phyloP scores from a whole-genome alignment of 2,329 filamentous ascomycete genomes.

The Parascedosporium putredinis region DNA sequence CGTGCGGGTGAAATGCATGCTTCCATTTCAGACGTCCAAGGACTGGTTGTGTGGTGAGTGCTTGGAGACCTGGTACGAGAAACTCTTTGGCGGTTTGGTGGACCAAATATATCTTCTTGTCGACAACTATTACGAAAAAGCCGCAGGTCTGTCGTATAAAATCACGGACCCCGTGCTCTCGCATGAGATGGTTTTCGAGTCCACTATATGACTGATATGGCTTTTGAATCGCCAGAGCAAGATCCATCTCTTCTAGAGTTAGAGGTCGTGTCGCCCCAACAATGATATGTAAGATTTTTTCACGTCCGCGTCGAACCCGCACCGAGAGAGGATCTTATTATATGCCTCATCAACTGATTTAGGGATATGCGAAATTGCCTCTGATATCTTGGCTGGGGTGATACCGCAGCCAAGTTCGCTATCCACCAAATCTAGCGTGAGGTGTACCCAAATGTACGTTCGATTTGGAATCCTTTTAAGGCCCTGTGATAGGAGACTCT shows the following conservation, averaged over 20 bases:
- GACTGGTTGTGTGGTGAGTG: not conserved
- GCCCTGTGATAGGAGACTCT: constrained; percentile 8
- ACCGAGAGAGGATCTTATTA: constrained; percentile 16
- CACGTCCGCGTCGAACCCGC: constrained; percentile 6
- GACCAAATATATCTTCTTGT: constrained; percentile 16
- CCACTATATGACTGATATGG: not conserved
- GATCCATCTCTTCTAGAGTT: constrained; percentile 14
- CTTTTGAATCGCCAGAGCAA: constrained; percentile 10
- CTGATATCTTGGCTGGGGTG: not conserved
- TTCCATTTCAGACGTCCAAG: constrained; percentile 1
- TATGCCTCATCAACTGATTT: constrained; percentile 17
- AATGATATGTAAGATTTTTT: constrained; percentile 16
- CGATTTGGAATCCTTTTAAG: constrained; percentile 12
- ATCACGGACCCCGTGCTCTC: constrained; percentile 6
- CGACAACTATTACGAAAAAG: constrained; percentile 20
- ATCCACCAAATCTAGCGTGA: constrained; percentile 11
- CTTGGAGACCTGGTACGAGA: constrained; percentile 10
- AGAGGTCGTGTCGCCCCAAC: constrained; percentile 16
- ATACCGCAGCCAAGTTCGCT: constrained; percentile 11
- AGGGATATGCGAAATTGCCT: constrained; percentile 10
- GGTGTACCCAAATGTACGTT: constrained; percentile 20
- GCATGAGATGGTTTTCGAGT: not conserved
- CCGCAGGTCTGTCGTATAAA: constrained; percentile 18
- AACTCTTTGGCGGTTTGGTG: constrained; percentile 23
- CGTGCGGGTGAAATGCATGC: not conserved